A percentile compares a stretch with the other conserved stretches of the same genome.
Conservation (phyloP, 1,139 yeast species). For the Blastobotrys niveus region DNA sequence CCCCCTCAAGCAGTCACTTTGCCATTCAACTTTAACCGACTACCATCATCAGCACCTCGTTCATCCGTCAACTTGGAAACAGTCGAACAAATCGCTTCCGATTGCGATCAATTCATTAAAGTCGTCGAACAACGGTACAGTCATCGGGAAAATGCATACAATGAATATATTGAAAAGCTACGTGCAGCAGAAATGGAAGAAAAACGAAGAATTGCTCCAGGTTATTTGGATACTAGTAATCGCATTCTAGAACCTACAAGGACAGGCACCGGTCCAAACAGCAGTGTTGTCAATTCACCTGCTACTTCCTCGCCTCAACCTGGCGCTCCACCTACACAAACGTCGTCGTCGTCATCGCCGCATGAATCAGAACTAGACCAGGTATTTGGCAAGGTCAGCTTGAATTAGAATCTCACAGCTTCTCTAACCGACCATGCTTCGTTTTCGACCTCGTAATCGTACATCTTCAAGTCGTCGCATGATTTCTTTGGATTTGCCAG, state of each 20-base stretch:
- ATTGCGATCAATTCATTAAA: constrained; percentile 27
- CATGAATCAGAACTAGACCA: constrained; percentile 17
- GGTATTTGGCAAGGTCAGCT: constrained; percentile 20
- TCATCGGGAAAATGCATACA: constrained; percentile 28
- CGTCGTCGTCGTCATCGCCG: too few relatives aligned
- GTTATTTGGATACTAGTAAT: constrained; percentile 36
- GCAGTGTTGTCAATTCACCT: not conserved
- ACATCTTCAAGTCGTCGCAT: constrained; percentile 71
- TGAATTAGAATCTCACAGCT: constrained; percentile 4
- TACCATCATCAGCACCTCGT: constrained; percentile 15
- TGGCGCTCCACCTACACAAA: not conserved
- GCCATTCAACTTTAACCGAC: constrained; percentile 44
- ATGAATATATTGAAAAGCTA: constrained; percentile 33
- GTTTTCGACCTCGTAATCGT: constrained; percentile 84
- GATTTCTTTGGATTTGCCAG: constrained; percentile 42
- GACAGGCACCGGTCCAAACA: too few relatives aligned
- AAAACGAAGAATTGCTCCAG: constrained; percentile 40
- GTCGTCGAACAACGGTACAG: constrained; percentile 27
- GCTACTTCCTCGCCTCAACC: not conserved
- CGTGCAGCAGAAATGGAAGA: constrained; percentile 27
- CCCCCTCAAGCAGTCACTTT: constrained; percentile 57
- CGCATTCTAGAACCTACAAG: constrained; percentile 29
- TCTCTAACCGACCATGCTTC: constrained; percentile 79
- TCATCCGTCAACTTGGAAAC: constrained; percentile 9
- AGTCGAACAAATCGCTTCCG: constrained; percentile 21